Evolutionary conservation across 2,329 filamentous ascomycete species (phyloP).

Genomic region (Trichoderma sp.): DNA sequence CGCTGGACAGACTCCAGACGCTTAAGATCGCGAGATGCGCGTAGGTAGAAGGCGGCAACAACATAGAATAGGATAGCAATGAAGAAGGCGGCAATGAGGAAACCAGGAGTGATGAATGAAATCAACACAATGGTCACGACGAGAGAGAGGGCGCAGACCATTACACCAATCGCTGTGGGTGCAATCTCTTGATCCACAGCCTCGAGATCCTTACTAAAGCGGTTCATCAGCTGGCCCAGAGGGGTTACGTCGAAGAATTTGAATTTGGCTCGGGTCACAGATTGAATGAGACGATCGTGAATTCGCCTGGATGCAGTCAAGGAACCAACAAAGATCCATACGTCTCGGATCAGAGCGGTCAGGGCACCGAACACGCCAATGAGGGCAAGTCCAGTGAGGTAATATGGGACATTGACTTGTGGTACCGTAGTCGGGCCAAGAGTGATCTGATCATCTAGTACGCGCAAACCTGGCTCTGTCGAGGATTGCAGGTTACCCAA

Average conservation of each 20-base stretch:
- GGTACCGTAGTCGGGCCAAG: slow-evolving; percentile 33
- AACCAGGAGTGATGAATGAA: slow-evolving; percentile 83
- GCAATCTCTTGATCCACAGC: slow-evolving; percentile 95
- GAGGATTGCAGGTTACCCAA: slow-evolving; percentile 32
- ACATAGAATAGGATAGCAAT: slow-evolving; percentile 82
- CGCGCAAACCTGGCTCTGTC: neutral
- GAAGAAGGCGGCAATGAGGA: slow-evolving; percentile 82
- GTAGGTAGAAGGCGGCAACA: slow-evolving; percentile 85
- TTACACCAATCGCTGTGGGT: slow-evolving; percentile 78
- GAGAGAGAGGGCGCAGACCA: slow-evolving; percentile 65
- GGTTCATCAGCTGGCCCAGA: slow-evolving; percentile 94
- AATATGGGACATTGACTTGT: slow-evolving; percentile 81
- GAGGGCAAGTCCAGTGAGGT: slow-evolving; percentile 77
- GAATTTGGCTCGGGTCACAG: slow-evolving; percentile 87
- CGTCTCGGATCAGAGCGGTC: slow-evolving; percentile 80
- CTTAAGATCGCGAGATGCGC: slow-evolving; percentile 92
- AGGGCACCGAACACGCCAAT: slow-evolving; percentile 77
- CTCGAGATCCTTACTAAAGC: slow-evolving; percentile 97
- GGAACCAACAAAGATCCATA: slow-evolving; percentile 90
- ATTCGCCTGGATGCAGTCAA: slow-evolving; percentile 83
- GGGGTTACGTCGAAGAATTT: slow-evolving; percentile 98
- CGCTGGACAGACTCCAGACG: slow-evolving; percentile 90
- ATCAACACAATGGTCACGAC: slow-evolving; percentile 87
- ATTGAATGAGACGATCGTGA: slow-evolving; percentile 74
- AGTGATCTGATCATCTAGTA: slow-evolving; percentile 21